Base-by-base conservation (phyloP, 805 yeast species). In the Ogataea nakhonphanomensis region DNA sequence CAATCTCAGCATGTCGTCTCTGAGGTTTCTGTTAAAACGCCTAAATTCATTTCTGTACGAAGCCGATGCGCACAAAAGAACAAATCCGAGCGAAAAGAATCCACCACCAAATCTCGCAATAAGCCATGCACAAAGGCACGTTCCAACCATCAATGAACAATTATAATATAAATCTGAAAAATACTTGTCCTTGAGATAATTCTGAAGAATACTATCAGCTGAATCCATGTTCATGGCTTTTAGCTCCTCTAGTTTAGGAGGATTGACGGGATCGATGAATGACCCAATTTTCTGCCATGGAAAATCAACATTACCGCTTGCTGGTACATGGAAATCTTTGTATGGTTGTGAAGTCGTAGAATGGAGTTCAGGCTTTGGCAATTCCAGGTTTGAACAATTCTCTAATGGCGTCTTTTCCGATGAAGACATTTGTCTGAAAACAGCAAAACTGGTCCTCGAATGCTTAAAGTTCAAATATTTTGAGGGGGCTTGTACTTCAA, bases 131-230 rank as follows among this genome's bases (percentile, higher is more conserved):
- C 79, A 79, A 59, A 82, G 71, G 60, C 89, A 84, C 8, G 86
- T 79, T 8, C 89, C 88, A 21, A 82, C 55, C 45, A 81, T 69
- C 22, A 81, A 52, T 0, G 79, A 72, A 22, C 80, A 70, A 65
- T 84, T 84, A 74, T 79, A 78, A 61, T 80, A 84, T 69, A 81
- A 72, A 59, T 85, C 95, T 10, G 81, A 77, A 50, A 73, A 79
- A 53, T 81, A 81, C 40, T 74, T 81, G 59, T 85, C 93, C 36
- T 71, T 56, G 28, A 85, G 76, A 48, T 81, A 85, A 12, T 73
- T 67, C 54, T 78, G 79, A 30, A 83, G 61, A 3, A 64, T 57
- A 23, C 65, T 62, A 22, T 46, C 45, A 6, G 53, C 37, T 3
- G 46, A 15, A n/a, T 49, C 50, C 35, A 45, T 39, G 15, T 37